phyloP scores from a whole-genome alignment of 805 yeast species.

The Starmerella vitae region DNA sequence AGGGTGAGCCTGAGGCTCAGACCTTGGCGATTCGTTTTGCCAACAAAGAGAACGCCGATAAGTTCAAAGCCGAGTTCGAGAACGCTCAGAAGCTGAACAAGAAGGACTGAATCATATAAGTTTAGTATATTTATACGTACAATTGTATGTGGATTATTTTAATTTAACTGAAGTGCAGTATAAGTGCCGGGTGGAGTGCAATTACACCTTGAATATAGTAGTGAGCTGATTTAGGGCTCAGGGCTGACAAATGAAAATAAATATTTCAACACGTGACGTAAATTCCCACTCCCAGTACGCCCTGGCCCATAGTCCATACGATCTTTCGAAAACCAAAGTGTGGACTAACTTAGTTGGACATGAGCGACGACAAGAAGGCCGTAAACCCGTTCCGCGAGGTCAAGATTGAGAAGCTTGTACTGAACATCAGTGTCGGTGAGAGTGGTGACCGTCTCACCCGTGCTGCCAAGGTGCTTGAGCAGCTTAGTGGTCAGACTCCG shows the following conservation, averaged over 20 bases:
- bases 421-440: conserved; percentile 99
- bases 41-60: conserved; percentile 59
- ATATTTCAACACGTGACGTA: conserved; percentile 1
- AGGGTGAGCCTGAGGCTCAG: conserved; percentile 90
- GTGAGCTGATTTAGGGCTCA: background rate
- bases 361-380: conserved; percentile 28
- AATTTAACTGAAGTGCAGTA: too few relatives aligned
- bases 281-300: background rate
- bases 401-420: conserved; percentile 97
- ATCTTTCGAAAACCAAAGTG: background rate
- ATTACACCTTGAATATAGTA: background rate
- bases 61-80: conserved; percentile 85
- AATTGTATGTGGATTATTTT: too few relatives aligned
- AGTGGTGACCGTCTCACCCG: conserved; percentile 99
- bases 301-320: background rate
- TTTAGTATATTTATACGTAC: too few relatives aligned
- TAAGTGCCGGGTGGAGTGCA: too few relatives aligned
- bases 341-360: conserved; percentile 7
- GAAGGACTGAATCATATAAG: conserved; percentile 19
- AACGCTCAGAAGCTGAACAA: conserved; percentile 63
- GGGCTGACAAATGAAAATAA: background rate
- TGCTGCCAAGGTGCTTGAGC: conserved; percentile 99
- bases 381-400: conserved; percentile 92
- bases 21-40: conserved; percentile 90
- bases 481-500: conserved; percentile 99